Base-by-base conservation (phyloP, 1,139 yeast species). In the Magnusiomyces sp. region DNA sequence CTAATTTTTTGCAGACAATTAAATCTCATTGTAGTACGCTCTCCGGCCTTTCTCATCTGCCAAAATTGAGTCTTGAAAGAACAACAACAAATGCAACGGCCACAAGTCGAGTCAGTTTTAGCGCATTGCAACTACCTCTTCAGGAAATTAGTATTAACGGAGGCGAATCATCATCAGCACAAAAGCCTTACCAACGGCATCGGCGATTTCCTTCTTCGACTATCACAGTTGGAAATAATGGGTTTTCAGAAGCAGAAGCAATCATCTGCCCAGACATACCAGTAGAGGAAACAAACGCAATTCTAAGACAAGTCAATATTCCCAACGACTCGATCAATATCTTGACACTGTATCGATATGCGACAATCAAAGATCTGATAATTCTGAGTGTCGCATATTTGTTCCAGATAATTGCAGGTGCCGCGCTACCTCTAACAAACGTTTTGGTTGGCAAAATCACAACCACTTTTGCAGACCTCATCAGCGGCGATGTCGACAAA, bases 371-470 rank as follows among this genome's bases (percentile, higher is more conserved):
- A 37, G 74, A 70, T 47, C 43, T 55, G 2, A 49, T 56, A 34
- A 46, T 64, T 32, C 52, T 68, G 19, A 31, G 51, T 1, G 2
- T 65, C 4, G 73, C 70, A 1, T 59, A 62, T 43, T 49, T 61
- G 19, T 58, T 63, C 34, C 64, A 73, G 5, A 61, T 62, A 2
- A 60, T 64, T 5, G 64, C 68, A 20, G 73, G 73, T 7, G 71
- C 70, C 2, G 67, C 69, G 2, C 51, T 70, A 51, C 73, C 74
- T 1, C 57, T 69, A 60, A 65, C 68, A 52, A 69, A 73, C 29
- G 55, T 70, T 50, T 62, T 70, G 34, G 65, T 70, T 41, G 74
- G 74, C 23, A 58, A 60, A 32, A 56, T 71, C 53, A 66, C 74
- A 2, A 63, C 67, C 47, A 61, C 65, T 29, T 70, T 71, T 57